These are phyloP conservation scores for Plantago coronopus DNA, from an alignment of 305 asterid genomes.

Conservation along the genomic window DNA sequence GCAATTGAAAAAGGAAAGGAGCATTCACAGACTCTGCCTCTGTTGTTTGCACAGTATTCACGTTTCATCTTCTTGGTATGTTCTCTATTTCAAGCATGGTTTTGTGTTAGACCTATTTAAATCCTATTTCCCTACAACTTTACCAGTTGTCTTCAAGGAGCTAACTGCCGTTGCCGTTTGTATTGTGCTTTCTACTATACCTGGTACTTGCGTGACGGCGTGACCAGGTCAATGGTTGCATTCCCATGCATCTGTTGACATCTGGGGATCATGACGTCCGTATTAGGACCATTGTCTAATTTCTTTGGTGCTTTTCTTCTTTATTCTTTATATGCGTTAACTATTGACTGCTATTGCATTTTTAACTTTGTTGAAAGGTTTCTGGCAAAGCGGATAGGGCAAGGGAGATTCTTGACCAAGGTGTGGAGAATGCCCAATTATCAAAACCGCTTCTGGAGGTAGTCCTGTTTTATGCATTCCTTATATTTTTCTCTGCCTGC, in stretches of 20 bases:
- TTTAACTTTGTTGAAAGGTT: slow-evolving; percentile 45
- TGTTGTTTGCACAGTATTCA: slow-evolving; percentile 84
- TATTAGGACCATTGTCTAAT: slow-evolving; percentile 1
- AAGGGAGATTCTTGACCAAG: slow-evolving; percentile 83
- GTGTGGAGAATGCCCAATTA: slow-evolving; percentile 64
- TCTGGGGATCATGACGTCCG: neutral
- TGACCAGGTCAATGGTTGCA: slow-evolving; percentile 2
- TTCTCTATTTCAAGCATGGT: slow-evolving; percentile 20
- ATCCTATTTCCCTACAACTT: slow-evolving; percentile 2
- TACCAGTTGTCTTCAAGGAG: slow-evolving; percentile 3
- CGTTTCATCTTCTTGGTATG: slow-evolving; percentile 80
- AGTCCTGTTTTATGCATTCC: slow-evolving; percentile 3
- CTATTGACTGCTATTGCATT: slow-evolving; percentile 7
- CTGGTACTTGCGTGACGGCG: neutral
- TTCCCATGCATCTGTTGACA: neutral
- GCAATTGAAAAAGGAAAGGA: slow-evolving; percentile 96
- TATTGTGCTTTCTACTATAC: slow-evolving; percentile 1
- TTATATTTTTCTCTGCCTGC: slow-evolving; percentile 10
- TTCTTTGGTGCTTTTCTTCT: slow-evolving; percentile 15
- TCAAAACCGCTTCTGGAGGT: slow-evolving; percentile 97
- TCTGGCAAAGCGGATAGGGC: slow-evolving; percentile 88
- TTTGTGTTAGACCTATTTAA: slow-evolving; percentile 3
- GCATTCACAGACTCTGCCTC: slow-evolving; percentile 79
- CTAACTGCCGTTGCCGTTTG: slow-evolving; percentile 1
- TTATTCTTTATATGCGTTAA: neutral